Conservation (phyloP, 2,329 filamentous ascomycete species). For the Xylariaceae sp. region DNA sequence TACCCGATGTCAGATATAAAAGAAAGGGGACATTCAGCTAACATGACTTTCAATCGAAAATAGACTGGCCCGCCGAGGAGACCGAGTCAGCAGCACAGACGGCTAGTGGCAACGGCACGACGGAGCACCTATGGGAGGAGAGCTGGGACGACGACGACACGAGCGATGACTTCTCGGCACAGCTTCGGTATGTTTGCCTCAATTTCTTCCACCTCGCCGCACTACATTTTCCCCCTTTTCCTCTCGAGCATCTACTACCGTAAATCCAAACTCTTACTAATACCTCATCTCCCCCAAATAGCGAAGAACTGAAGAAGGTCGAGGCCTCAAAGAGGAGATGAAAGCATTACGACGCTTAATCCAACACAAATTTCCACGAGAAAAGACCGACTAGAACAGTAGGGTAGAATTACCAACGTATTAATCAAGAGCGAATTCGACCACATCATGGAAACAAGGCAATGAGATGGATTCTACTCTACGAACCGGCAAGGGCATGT, state of each 20-base stretch:
- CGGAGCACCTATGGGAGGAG: conserved; percentile 93
- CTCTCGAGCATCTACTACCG: background rate
- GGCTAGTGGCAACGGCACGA: conserved; percentile 64
- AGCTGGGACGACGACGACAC: conserved; percentile 99
- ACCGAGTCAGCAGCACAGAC: conserved; percentile 69
- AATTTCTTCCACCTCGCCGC: background rate
- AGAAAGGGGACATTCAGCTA: too few relatives aligned
- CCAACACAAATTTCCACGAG: background rate
- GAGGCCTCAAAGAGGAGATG: conserved; percentile 74
- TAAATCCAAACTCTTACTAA: background rate
- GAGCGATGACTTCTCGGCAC: conserved; percentile 92
- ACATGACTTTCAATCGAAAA: conserved; percentile 8
- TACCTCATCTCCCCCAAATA: conserved; percentile 45
- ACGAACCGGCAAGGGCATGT: background rate
- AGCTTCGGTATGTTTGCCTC: conserved; percentile 77
- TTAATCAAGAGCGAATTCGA: too few relatives aligned
- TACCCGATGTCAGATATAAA: too few relatives aligned
- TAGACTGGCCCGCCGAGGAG: conserved; percentile 94
- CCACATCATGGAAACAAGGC: background rate
- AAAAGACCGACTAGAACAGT: background rate
- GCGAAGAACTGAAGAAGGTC: conserved; percentile 94
- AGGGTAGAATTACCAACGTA: too few relatives aligned
- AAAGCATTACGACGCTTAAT: conserved; percentile 20
- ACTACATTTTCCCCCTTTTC: background rate
- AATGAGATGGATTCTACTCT: background rate